Evolutionary conservation across 1,139 yeast species (phyloP).

Genomic region (Candida sojae): DNA sequence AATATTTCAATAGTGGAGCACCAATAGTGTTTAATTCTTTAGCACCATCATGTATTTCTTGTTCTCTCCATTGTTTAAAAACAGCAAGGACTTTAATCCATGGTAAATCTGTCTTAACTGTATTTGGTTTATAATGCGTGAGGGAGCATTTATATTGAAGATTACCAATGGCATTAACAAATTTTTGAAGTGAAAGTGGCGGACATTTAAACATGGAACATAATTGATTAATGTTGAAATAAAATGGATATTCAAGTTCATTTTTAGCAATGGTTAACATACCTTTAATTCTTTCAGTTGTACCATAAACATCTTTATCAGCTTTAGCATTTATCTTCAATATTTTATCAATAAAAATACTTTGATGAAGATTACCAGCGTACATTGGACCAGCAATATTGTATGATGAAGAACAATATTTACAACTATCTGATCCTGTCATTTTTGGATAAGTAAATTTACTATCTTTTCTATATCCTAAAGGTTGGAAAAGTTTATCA

Average conservation of each 20-base stretch:
- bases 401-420: slow-evolving; percentile 65
- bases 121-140: slow-evolving; percentile 86
- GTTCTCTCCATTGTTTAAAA: slow-evolving; percentile 57
- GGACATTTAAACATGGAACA: slow-evolving; percentile 78
- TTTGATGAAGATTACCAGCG: slow-evolving; percentile 76
- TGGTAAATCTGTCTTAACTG: slow-evolving; percentile 88
- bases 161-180: slow-evolving; percentile 82
- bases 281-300: slow-evolving; percentile 83
- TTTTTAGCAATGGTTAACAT: slow-evolving; percentile 82
- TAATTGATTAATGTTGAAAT: slow-evolving; percentile 76
- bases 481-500: slow-evolving; percentile 64
- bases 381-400: slow-evolving; percentile 98
- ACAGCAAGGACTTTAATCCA: slow-evolving; percentile 76
- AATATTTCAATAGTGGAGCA: slow-evolving; percentile 52
- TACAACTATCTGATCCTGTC: slow-evolving; percentile 58
- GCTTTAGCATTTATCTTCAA: slow-evolving; percentile 47
- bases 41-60: neutral
- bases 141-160: slow-evolving; percentile 79
- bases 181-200: slow-evolving; percentile 74
- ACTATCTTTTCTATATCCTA: slow-evolving; percentile 54
- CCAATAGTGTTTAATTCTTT: slow-evolving; percentile 49
- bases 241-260: slow-evolving; percentile 70
- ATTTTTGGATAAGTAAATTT: slow-evolving; percentile 41
- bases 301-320: slow-evolving; percentile 24
- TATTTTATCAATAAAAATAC: slow-evolving; percentile 63